These are phyloP conservation scores for Terfezia boudieri DNA, from an alignment of 495 filamentous ascomycete genomes.

Conservation along the genomic window DNA sequence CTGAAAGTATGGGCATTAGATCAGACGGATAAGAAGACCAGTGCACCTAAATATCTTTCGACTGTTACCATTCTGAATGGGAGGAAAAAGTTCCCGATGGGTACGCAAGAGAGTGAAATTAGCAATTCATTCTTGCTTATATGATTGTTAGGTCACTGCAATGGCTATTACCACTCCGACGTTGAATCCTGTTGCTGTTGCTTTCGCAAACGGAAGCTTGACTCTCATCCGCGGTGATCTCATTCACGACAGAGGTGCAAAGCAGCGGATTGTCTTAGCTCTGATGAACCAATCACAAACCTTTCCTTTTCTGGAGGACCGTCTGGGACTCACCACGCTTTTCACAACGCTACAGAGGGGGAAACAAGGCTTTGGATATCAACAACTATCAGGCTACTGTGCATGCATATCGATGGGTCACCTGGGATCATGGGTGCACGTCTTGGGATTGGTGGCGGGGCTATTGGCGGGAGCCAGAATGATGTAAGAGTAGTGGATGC, in stretches of 20 bases:
- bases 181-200: slow-evolving; percentile 34
- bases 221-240: slow-evolving; percentile 84
- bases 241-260: slow-evolving; percentile 87
- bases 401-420: neutral
- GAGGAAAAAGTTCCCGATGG: slow-evolving; percentile 72
- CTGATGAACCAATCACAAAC: slow-evolving; percentile 81
- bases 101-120: slow-evolving; percentile 4
- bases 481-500: slow-evolving; percentile 62
- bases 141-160: slow-evolving; percentile 23
- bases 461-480: neutral
- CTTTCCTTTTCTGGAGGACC: slow-evolving; percentile 18
- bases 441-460: neutral
- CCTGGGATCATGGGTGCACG: neutral
- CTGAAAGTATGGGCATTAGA: slow-evolving; percentile 94
- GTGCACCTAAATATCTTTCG: slow-evolving; percentile 63
- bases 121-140: slow-evolving; percentile 3
- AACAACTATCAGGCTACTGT: slow-evolving; percentile 4
- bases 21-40: slow-evolving; percentile 83
- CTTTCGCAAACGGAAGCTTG: slow-evolving; percentile 88
- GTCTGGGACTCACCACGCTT: neutral
- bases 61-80: slow-evolving; percentile 74
- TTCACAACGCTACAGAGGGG: neutral
- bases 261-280: slow-evolving; percentile 87
- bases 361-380: neutral
- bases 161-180: slow-evolving; percentile 36